Percentiles rank a stretch among this genome's conserved stretches.
These are phyloP conservation scores for Fennellomyces sp. DNA, from an alignment of 371 early-diverging fungal genomes.

Conservation along the genomic window DNA sequence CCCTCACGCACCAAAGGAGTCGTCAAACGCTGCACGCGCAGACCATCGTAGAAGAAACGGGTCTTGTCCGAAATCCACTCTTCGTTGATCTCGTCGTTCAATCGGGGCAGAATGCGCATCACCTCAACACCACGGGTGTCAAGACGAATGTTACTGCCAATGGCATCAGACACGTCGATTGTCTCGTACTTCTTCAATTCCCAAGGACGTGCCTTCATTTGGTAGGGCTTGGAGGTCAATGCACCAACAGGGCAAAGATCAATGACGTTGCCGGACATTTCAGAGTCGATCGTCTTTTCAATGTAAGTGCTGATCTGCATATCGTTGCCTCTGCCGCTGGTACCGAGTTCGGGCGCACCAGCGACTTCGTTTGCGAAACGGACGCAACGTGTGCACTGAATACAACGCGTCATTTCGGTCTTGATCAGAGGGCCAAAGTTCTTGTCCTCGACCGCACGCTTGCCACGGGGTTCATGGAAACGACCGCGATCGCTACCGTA, in stretches of 20 bases:
- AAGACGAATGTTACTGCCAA: conserved; percentile 92
- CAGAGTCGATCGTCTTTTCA: conserved; percentile 85
- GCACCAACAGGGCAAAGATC: conserved; percentile 99
- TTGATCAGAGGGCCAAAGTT: conserved; percentile 95
- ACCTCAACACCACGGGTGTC: conserved; percentile 97
- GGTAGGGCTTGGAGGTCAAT: conserved; percentile 95
- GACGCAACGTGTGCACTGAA: conserved; percentile 99
- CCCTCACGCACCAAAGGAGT: conserved; percentile 88
- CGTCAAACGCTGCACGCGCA: conserved; percentile 94
- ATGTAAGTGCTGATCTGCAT: conserved; percentile 98
- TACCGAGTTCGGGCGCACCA: conserved; percentile 94
- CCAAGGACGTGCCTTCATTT: conserved; percentile 95
- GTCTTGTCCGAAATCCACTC: conserved; percentile 99
- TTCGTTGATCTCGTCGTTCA: conserved; percentile 96
- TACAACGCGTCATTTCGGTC: conserved; percentile 97
- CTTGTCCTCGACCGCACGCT: conserved; percentile 98
- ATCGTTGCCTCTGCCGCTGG: conserved; percentile 95
- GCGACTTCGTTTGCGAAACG: conserved; percentile 98
- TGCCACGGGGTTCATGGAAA: conserved; percentile 82
- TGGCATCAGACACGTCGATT: conserved; percentile 94
- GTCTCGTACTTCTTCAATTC: conserved; percentile 96
- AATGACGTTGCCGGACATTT: conserved; percentile 97
- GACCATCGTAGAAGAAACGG: conserved; percentile 93
- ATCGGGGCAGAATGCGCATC: conserved; percentile 92
- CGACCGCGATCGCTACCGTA: conserved; percentile 95